Base-by-base conservation (phyloP, 1,284 basidiomycete species). In the Phellopilus nigrolimitatus region DNA sequence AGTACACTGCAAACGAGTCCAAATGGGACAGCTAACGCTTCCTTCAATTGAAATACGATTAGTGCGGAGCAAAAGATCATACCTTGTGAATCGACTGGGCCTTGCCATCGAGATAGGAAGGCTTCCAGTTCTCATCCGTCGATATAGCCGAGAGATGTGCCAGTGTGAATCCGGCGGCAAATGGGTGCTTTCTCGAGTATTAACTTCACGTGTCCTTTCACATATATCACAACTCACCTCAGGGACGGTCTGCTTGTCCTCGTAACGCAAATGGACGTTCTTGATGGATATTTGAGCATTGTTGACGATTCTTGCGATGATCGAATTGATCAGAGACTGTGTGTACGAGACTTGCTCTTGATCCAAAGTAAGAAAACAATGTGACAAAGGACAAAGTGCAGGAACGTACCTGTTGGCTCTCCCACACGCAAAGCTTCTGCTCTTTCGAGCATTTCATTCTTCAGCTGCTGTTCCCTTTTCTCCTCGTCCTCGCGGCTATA, bases 271-370 rank as follows among this genome's bases (percentile, higher is more conserved):
- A 64, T 98, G 95, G 45, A 98, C 91, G 60, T 95, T 94, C 70
- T 88, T 91, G 55, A 99, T 84, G 13, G 92, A 95, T 33, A 99
- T 83, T 71, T 99, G 97, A 13, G 99, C 70, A 64, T 99, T 99
- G 69, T 99, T 97, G 59, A 99, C 81, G 56, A 99, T 84, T 66
- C 97, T 95, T 43, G 89, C 82, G 45, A 89, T 83, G 55, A 99
- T 74, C 15, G 93, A 94, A 43, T 89, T 80, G 59, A 91, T 76
- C 57, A 95, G 78, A 21, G 88, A 86, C 68, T 93, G 84, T 8
- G 84, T 80, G 65, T 22, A 37, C 5, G 50, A 46, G 22, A 43
- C 13, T 28, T 36, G 24, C 12, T 48, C 41, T 51, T 22, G 17
- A 10, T 28, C 6, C 30, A 7, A 7, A 15, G 7, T 3, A 30